A percentile compares a stretch with the other conserved stretches of the same genome.
These are phyloP conservation scores for Lepidopterella palustris DNA, from an alignment of 495 filamentous ascomycete species.

Conservation along the genomic window DNA sequence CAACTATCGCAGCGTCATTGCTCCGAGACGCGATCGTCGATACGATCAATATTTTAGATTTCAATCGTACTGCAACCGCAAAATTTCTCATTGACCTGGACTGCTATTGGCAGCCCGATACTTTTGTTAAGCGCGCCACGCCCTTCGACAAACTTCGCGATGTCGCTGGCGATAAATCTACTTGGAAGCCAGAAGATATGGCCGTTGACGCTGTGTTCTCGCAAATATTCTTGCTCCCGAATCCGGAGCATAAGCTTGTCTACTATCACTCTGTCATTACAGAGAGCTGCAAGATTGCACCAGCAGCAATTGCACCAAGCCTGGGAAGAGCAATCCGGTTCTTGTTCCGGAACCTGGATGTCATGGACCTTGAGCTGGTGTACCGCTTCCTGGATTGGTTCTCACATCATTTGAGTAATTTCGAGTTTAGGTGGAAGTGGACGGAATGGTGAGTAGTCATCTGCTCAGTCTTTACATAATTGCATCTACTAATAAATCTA, in stretches of 20 bases:
- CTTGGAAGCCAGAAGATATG: slow-evolving; percentile 98
- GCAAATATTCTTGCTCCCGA: slow-evolving; percentile 81
- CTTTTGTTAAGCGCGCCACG: slow-evolving; percentile 87
- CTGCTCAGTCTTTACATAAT: not conserved
- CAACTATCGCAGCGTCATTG: slow-evolving; percentile 69
- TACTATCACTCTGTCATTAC: slow-evolving; percentile 95
- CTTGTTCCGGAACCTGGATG: slow-evolving; percentile 71
- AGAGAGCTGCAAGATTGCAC: slow-evolving; percentile 89
- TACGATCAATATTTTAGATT: slow-evolving; percentile 89
- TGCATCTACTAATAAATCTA: not conserved
- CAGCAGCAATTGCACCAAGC: slow-evolving; percentile 91
- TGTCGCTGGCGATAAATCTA: slow-evolving; percentile 57
- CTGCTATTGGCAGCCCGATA: slow-evolving; percentile 81
- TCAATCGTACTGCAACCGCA: slow-evolving; percentile 80
- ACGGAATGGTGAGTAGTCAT: slow-evolving; percentile 68
- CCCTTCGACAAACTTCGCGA: slow-evolving; percentile 85
- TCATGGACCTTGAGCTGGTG: slow-evolving; percentile 78
- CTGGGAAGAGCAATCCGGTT: slow-evolving; percentile 90
- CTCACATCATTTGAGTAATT: slow-evolving; percentile 94
- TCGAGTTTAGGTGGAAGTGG: slow-evolving; percentile 99
- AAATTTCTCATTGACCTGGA: slow-evolving; percentile 90
- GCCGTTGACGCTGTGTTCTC: slow-evolving; percentile 96
- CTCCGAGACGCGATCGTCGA: slow-evolving; percentile 82
- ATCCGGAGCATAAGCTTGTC: slow-evolving; percentile 85
- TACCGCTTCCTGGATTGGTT: slow-evolving; percentile 97